Evolutionary conservation across 2,329 filamentous ascomycete species (phyloP).

Genomic region (Colletotrichum musicola): DNA sequence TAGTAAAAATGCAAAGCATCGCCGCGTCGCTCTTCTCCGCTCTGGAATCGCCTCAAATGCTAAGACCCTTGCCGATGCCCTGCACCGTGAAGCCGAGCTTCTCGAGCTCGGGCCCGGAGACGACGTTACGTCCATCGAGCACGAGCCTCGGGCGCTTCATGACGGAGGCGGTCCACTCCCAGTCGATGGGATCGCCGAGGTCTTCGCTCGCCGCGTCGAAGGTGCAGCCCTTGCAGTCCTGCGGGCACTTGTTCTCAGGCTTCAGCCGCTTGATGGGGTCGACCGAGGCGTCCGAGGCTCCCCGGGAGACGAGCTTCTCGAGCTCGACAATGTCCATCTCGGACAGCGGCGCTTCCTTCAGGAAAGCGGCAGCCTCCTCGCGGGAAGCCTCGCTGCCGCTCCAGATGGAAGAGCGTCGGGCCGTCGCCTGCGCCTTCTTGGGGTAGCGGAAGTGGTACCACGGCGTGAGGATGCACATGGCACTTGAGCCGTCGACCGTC

Average conservation of each 20-base stretch:
- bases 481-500: conserved; percentile 46
- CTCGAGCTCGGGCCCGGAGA: conserved; percentile 39
- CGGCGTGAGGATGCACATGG: conserved; percentile 64
- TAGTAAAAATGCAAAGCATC: conserved; percentile 13
- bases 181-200: conserved; percentile 63
- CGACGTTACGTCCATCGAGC: conserved; percentile 40
- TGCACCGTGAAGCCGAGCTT: conserved; percentile 54
- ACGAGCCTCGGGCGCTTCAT: conserved; percentile 41
- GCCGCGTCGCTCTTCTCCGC: conserved; percentile 1
- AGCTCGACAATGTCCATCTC: conserved; percentile 47
- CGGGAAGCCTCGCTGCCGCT: conserved; percentile 27
- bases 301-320: conserved; percentile 42
- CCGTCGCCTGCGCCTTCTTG: conserved; percentile 40
- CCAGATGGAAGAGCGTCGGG: conserved; percentile 37
- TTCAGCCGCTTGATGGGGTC: conserved; percentile 57
- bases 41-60: conserved; percentile 48
- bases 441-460: conserved; percentile 63
- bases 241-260: conserved; percentile 60
- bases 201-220: conserved; percentile 45
- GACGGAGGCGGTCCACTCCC: conserved; percentile 50
- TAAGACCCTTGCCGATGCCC: conserved; percentile 57
- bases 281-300: conserved; percentile 51
- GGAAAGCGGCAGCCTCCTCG: conserved; percentile 34
- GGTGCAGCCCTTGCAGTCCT: conserved; percentile 62
- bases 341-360: conserved; percentile 39